Evolutionary conservation across 2,329 filamentous ascomycete genomes (phyloP).

Genomic region (Ascochyta viciae-villosae): DNA sequence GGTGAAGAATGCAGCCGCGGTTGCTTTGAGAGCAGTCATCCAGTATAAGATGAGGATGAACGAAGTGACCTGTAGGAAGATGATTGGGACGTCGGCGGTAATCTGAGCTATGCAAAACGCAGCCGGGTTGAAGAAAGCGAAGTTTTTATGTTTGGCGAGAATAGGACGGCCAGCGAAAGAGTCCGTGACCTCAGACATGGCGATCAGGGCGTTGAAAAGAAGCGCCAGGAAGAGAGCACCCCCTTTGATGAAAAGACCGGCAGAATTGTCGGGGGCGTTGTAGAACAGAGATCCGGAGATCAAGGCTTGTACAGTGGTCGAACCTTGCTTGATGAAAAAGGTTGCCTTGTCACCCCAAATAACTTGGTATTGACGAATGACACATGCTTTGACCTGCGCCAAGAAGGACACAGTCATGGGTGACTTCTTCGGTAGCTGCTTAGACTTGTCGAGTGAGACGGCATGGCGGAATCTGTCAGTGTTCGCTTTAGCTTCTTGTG

Average conservation of each 20-base stretch:
- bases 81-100: slow-evolving; percentile 62
- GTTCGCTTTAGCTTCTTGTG: slow-evolving; percentile 52
- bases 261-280: slow-evolving; percentile 63
- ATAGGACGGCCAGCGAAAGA: slow-evolving; percentile 72
- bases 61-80: slow-evolving; percentile 64
- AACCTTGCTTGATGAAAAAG: slow-evolving; percentile 67
- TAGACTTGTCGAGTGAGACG: slow-evolving; percentile 63
- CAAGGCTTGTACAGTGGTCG: slow-evolving; percentile 65
- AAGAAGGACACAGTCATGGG: slow-evolving; percentile 55
- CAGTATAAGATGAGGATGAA: slow-evolving; percentile 78
- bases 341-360: slow-evolving; percentile 70
- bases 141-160: slow-evolving; percentile 84
- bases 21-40: slow-evolving; percentile 77
- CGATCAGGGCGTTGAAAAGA: slow-evolving; percentile 67
- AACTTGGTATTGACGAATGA: slow-evolving; percentile 69
- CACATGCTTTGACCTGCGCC: slow-evolving; percentile 61
- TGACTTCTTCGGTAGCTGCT: slow-evolving; percentile 60
- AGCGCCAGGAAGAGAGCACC: slow-evolving; percentile 70
- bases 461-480: slow-evolving; percentile 60
- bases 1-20: slow-evolving; percentile 79
- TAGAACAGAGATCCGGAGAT: slow-evolving; percentile 74
- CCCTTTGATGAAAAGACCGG: slow-evolving; percentile 68
- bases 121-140: slow-evolving; percentile 88
- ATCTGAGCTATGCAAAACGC: slow-evolving; percentile 76
- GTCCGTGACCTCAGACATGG: slow-evolving; percentile 69